A percentile compares a stretch with the other conserved stretches of the same genome.
phyloP scores from a whole-genome alignment of 2,329 filamentous ascomycete species.

The Ampelomyces quisqualis region DNA sequence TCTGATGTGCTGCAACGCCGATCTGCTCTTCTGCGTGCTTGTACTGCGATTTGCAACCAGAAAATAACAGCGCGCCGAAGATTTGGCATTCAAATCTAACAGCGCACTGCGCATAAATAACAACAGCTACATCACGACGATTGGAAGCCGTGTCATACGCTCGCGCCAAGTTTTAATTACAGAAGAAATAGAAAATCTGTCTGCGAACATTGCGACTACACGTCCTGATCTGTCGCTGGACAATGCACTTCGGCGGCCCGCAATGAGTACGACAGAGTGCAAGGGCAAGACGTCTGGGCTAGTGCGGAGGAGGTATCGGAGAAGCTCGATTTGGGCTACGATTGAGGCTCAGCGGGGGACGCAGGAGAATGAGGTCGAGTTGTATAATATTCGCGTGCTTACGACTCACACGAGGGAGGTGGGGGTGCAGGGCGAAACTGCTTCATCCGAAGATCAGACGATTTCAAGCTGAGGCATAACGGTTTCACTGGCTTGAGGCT shows the following conservation, averaged over 20 bases:
- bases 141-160: not conserved
- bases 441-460: constrained; percentile 5
- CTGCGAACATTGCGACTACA: not conserved
- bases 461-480: not conserved
- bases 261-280: constrained; percentile 11
- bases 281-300: constrained; percentile 1
- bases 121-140: not conserved
- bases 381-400: constrained; percentile 20
- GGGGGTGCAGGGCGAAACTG: constrained; percentile 5
- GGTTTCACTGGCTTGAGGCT: not conserved
- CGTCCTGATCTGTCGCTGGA: not conserved
- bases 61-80: constrained; percentile 13
- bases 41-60: constrained; percentile 63
- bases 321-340: not conserved
- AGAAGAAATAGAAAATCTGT: not conserved
- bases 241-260: not conserved
- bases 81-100: not conserved
- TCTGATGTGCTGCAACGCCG: constrained; percentile 64
- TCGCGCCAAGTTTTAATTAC: not conserved
- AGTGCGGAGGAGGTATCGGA: not conserved
- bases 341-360: not conserved
- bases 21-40: constrained; percentile 61
- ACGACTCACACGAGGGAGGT: constrained; percentile 15
- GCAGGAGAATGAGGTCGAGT: constrained; percentile 18
- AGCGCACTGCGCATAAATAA: too few species aligned